Evolutionary conservation across 2,329 filamentous ascomycete species (phyloP).

Genomic region (Magnaporthiopsis incrustans): DNA sequence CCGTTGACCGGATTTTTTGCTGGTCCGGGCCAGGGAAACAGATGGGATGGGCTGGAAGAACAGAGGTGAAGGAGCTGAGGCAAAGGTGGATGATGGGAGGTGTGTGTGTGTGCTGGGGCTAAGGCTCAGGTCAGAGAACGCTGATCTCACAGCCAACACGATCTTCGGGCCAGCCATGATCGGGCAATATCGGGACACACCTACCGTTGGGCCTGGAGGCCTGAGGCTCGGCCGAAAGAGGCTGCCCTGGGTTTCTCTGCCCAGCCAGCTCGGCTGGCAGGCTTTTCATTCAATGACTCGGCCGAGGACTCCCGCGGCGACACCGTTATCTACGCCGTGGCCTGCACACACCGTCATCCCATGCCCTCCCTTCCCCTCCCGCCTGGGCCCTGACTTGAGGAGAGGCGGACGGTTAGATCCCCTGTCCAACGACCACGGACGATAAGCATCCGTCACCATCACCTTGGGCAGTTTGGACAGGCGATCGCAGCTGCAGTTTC

Average conservation of each 20-base stretch:
- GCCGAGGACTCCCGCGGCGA: conserved; percentile 11
- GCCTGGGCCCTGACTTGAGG: too few relatives aligned
- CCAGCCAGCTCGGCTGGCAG: neutral
- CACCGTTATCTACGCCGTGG: neutral
- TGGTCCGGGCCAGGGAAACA: neutral
- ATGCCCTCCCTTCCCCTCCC: neutral
- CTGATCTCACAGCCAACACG: neutral
- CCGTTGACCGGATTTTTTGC: conserved; percentile 6
- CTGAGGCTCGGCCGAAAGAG: conserved; percentile 1
- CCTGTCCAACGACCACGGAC: neutral
- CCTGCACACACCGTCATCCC: neutral
- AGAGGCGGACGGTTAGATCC: neutral
- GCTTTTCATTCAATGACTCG: conserved; percentile 9
- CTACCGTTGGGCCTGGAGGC: neutral
- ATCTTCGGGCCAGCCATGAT: neutral
- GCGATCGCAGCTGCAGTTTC: neutral
- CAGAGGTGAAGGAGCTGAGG: neutral
- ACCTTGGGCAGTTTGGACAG: neutral
- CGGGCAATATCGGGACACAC: conserved; percentile 8
- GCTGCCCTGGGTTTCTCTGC: neutral
- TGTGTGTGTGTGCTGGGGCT: neutral
- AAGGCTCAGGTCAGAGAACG: neutral
- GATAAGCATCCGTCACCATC: neutral
- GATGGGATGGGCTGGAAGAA: neutral
- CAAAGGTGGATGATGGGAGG: neutral